Evolutionary conservation across 495 filamentous ascomycete species (phyloP).

Genomic region (Penicillium paxilli): DNA sequence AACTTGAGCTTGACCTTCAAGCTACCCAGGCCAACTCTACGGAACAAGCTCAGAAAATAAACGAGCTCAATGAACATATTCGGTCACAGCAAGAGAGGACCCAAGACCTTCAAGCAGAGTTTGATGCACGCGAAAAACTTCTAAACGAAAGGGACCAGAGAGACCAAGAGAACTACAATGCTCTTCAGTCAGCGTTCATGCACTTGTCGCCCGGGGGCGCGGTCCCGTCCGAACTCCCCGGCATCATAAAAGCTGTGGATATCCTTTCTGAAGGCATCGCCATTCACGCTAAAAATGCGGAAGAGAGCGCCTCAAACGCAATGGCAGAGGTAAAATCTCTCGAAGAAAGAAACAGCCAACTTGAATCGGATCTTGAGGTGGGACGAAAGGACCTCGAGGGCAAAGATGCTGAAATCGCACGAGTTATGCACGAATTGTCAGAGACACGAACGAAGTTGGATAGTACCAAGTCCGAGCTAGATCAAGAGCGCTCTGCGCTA

Average conservation of each 20-base stretch:
- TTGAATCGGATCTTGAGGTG: conserved; percentile 38
- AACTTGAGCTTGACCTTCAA: conserved; percentile 70
- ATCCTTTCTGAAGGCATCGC: conserved; percentile 57
- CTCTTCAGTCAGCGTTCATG: conserved; percentile 61
- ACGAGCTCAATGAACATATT: conserved; percentile 37
- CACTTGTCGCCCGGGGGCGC: conserved; percentile 57
- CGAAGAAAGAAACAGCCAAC: conserved; percentile 48
- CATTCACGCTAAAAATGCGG: conserved; percentile 43
- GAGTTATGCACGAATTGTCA: conserved; percentile 42
- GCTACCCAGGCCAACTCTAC: conserved; percentile 54
- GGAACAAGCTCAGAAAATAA: conserved; percentile 56
- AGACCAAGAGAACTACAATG: conserved; percentile 52
- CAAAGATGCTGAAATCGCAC: conserved; percentile 37
- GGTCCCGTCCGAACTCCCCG: conserved; percentile 56
- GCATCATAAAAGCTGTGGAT: conserved; percentile 64
- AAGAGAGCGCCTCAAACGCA: conserved; percentile 38
- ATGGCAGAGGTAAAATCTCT: conserved; percentile 45
- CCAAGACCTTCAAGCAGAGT: conserved; percentile 27
- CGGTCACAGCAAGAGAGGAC: conserved; percentile 8
- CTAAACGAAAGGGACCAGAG: conserved; percentile 45
- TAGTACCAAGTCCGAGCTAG: conserved; percentile 62
- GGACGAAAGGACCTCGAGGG: conserved; percentile 47
- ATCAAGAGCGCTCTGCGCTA: conserved; percentile 65
- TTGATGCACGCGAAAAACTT: conserved; percentile 50
- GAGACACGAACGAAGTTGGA: conserved; percentile 58